Evolutionary conservation across 106 monocot species (phyloP), one percentile per base, ranked within the genome.

Genomic region (Dendrobium officinale): DNA sequence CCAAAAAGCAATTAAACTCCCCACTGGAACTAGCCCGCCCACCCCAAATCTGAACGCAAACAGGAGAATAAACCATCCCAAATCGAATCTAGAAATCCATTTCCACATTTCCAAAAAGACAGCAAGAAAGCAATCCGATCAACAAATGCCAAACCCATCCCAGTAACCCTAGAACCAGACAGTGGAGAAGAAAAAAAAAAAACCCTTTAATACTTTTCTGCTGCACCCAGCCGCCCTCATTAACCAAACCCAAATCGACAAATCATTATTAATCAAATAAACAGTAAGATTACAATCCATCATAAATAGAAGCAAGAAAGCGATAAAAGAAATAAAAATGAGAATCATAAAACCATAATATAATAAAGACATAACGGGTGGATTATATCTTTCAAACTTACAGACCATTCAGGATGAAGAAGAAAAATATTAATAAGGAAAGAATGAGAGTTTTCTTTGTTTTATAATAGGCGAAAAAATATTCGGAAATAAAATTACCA

Each of bases 231-330:
- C 33, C 33, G 72, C 33, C 37, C 72, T 27, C 72, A 33, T 72
- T 72, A 37, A 72, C 11, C 37, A 37, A 72, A 13, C 29, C 27
- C 72, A 72, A 72, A 31, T 72, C 72, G 0, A 29, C 4, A 26
- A 72, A 72, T 72, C 33, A 3, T 64, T n/a, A 64, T 64, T 64
- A 64, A 64, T 64, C 64, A 26, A 64, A 64, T 64, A 22, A 64
- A 64, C 64, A 64, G 64, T 22, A 64, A 5, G 20, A 64, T 22
- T 26, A 9, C 1, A 24, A 64, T 24, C 24, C 24, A 24, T 40
- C 72, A 29, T 16, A 40, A 40, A 27, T 72, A 4, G 72, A 72
- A 37, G 33, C 15, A 72, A 13, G 37, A 72, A 72, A 29, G 29
- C 1, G 67, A 18, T 20, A 20, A 58, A 58, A 58, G 17, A 58